Evolutionary conservation across 2,329 filamentous ascomycete species (phyloP).

Genomic region (Cytospora paraplurivora): DNA sequence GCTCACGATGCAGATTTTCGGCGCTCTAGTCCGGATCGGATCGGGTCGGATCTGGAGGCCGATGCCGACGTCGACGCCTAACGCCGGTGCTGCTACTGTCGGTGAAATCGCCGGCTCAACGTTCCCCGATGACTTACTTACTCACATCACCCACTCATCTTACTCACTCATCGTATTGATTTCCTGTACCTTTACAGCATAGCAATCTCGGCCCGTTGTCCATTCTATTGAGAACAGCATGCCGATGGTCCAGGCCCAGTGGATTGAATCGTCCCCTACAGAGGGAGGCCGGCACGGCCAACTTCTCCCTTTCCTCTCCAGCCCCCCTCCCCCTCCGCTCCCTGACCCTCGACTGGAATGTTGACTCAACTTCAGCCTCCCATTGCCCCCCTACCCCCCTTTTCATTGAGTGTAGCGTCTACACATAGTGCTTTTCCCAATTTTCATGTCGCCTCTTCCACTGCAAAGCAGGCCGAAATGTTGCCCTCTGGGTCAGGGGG

Average conservation of each 20-base stretch:
- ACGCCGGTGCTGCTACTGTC: too few relatives aligned
- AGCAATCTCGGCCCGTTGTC: neutral
- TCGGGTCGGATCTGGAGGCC: neutral
- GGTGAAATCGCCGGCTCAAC: too few relatives aligned
- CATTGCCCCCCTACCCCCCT: conserved; percentile 7
- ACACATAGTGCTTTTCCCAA: neutral
- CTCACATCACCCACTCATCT: too few relatives aligned
- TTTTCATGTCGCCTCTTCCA: neutral
- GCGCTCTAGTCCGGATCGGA: neutral
- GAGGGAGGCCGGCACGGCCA: neutral
- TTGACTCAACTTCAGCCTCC: conserved; percentile 26
- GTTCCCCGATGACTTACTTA: too few relatives aligned
- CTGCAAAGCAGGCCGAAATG: conserved; percentile 6
- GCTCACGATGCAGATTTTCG: neutral
- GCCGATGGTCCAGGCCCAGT: neutral
- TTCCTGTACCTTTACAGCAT: too few relatives aligned
- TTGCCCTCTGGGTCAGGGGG: conserved; percentile 18
- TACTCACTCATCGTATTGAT: too few relatives aligned
- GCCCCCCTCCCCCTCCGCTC: conserved; percentile 1
- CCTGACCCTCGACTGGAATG: conserved; percentile 29
- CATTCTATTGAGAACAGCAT: neutral
- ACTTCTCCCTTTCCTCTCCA: conserved; percentile 15
- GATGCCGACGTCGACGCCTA: conserved; percentile 15
- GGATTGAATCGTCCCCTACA: neutral
- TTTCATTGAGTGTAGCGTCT: neutral